A percentile compares a stretch with the other conserved stretches of the same genome.
Evolutionary conservation across 2,329 filamentous ascomycete species (phyloP).

Genomic region (Fusarium longipes): DNA sequence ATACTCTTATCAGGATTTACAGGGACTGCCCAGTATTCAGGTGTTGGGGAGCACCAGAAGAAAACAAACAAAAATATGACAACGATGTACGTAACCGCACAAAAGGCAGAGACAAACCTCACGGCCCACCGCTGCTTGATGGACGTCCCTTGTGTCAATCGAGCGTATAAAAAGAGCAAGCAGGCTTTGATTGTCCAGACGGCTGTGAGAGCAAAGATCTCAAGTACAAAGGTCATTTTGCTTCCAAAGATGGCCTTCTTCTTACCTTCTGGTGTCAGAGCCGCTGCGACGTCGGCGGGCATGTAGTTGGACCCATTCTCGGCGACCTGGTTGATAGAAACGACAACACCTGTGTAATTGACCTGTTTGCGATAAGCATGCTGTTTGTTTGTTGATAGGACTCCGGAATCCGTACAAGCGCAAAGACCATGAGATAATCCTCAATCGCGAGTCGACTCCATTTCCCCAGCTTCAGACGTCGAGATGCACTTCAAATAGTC

Average conservation of each 20-base stretch:
- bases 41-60: slow-evolving; percentile 65
- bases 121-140: slow-evolving; percentile 53
- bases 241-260: slow-evolving; percentile 60
- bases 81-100: slow-evolving; percentile 57
- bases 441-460: slow-evolving; percentile 63
- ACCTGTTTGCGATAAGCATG: slow-evolving; percentile 26
- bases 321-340: slow-evolving; percentile 57
- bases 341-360: slow-evolving; percentile 56
- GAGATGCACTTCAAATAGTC: slow-evolving; percentile 37
- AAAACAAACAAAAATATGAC: slow-evolving; percentile 63
- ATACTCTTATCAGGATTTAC: slow-evolving; percentile 40
- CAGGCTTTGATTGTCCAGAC: slow-evolving; percentile 66
- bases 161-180: slow-evolving; percentile 62
- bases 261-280: slow-evolving; percentile 59
- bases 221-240: slow-evolving; percentile 64
- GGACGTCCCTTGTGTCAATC: slow-evolving; percentile 57
- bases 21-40: slow-evolving; percentile 64
- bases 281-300: slow-evolving; percentile 49
- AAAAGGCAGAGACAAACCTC: slow-evolving; percentile 57
- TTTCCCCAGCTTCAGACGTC: slow-evolving; percentile 56
- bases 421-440: slow-evolving; percentile 67
- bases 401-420: slow-evolving; percentile 50
- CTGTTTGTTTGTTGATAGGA: too few species aligned
- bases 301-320: slow-evolving; percentile 60
- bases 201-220: slow-evolving; percentile 62